Evolutionary conservation across 306 rosid species (phyloP), one percentile per base, ranked within the genome.

Genomic region (Cucumis melo): DNA sequence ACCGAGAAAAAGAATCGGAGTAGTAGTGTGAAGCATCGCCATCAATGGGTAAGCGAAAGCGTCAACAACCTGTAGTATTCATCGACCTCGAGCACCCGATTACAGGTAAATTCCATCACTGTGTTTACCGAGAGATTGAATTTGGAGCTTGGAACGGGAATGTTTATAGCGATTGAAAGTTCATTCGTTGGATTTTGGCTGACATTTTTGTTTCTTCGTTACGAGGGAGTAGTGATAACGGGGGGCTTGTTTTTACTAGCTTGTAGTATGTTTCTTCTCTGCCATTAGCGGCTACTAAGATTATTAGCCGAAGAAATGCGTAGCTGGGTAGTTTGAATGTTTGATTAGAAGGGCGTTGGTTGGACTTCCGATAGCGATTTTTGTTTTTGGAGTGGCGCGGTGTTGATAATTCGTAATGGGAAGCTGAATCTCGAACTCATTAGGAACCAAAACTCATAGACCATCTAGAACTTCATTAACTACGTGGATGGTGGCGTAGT

Each of bases 31-130:
- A 20, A 67, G 7, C 20, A n/a, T 42, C n/a, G 74, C 10, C 12
- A n/a, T 41, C 54, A 20, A 67, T 67, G 74, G 74, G 19, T 2
- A 67, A 67, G 54, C 74, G 74, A 67, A 67, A 67, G 74, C 74
- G 27, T 67, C 74, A 46, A 21, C 54, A 41, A 67, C 54, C 54
- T 19, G 17, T 12, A 23, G 12, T n/a, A 16, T 41, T 10, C 10
- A 67, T 67, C 0, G 74, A 67, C 34, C 16, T 39, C 74, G 74
- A 67, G 12, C 54, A 41, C 19, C 54, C 54, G 34, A 20, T 34
- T 16, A n/a, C 74, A 41, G 74, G 74, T 67, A 41, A 39, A 5
- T 41, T 12, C 8, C 1, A 39, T 41, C 51, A 17, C 17, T 38
- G 7, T 12, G 63, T 23, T 58, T 58, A 10, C 34, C 24, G 21